These are phyloP conservation scores for Colletotrichum sp. DNA, from an alignment of 2,329 filamentous ascomycete genomes.

Conservation along the genomic window DNA sequence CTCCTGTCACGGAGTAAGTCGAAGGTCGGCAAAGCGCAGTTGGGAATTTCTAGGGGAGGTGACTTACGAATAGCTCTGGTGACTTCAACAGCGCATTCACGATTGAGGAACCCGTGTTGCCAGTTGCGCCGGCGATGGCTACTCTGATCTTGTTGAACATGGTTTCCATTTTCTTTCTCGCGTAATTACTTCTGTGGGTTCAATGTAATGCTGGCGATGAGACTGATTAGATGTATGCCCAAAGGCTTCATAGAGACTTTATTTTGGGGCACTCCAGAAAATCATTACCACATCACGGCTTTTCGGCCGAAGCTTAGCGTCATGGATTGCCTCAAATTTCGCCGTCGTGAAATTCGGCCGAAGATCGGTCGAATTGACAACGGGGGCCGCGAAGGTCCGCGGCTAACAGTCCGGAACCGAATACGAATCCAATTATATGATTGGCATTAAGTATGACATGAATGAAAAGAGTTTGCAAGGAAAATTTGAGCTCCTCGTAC, in stretches of 20 bases:
- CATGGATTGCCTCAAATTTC: rapidly evolving
- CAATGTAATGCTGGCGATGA: no score
- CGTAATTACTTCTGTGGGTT: no score
- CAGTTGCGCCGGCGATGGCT: neutral
- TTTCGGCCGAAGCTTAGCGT: neutral
- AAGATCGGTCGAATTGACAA: neutral
- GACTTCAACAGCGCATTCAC: neutral
- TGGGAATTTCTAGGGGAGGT: rapidly evolving
- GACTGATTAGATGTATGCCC: no score
- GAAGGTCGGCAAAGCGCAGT: rapidly evolving
- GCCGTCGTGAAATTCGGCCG: rapidly evolving
- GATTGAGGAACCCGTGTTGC: neutral
- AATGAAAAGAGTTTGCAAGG: no score
- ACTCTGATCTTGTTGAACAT: neutral
- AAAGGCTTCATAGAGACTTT: no score
- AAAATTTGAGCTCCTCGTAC: no score
- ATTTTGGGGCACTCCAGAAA: no score
- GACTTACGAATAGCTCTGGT: neutral
- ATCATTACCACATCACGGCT: no score
- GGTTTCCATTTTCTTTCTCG: no score
- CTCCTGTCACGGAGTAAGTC: rapidly evolving
- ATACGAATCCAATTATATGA: neutral
- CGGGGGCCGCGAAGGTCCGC: neutral
- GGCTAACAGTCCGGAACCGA: neutral
- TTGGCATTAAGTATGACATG: no score